A percentile compares a stretch with the other conserved stretches of the same genome.
phyloP scores from a whole-genome alignment of 805 yeast genomes.

The Lipomyces orientalis region DNA sequence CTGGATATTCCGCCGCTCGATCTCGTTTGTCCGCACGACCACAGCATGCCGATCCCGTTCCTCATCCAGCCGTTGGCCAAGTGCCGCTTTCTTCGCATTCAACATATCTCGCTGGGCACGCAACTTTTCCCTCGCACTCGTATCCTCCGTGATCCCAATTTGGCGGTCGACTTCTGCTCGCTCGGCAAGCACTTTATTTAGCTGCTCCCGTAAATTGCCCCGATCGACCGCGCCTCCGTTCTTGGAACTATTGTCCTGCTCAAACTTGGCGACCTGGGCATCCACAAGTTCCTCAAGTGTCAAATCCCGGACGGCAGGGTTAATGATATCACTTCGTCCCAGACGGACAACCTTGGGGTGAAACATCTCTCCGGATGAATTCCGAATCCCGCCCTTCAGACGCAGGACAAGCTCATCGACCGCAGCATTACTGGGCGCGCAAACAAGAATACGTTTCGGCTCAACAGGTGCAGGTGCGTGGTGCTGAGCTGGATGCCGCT shows the following conservation, averaged over 20 bases:
- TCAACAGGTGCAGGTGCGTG: slow-evolving; percentile 28
- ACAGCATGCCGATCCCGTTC: slow-evolving; percentile 75
- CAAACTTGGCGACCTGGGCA: slow-evolving; percentile 49
- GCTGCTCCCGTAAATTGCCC: slow-evolving; percentile 56
- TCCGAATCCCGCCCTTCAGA: slow-evolving; percentile 69
- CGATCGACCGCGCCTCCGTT: slow-evolving; percentile 46
- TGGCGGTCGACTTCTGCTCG: slow-evolving; percentile 60
- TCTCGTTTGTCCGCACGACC: slow-evolving; percentile 74
- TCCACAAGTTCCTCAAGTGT: slow-evolving; percentile 89
- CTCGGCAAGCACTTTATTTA: slow-evolving; percentile 58
- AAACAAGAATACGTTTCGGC: slow-evolving; percentile 71
- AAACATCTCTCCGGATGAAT: slow-evolving; percentile 49
- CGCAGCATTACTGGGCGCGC: slow-evolving; percentile 99
- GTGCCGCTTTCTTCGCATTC: slow-evolving; percentile 65
- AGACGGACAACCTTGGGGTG: slow-evolving; percentile 81
- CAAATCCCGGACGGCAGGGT: slow-evolving; percentile 77
- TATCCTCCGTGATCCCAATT: slow-evolving; percentile 44
- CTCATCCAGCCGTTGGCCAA: slow-evolving; percentile 76
- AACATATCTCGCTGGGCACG: slow-evolving; percentile 59
- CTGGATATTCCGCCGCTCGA: slow-evolving; percentile 76
- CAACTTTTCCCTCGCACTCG: slow-evolving; percentile 39
- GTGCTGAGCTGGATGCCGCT: slow-evolving; percentile 38
- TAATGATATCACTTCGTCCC: slow-evolving; percentile 88
- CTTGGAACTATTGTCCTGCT: slow-evolving; percentile 29
- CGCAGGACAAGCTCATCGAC: slow-evolving; percentile 93